These are phyloP conservation scores for Claviceps digitariae DNA, from an alignment of 2,329 filamentous ascomycete species.

Conservation along the genomic window DNA sequence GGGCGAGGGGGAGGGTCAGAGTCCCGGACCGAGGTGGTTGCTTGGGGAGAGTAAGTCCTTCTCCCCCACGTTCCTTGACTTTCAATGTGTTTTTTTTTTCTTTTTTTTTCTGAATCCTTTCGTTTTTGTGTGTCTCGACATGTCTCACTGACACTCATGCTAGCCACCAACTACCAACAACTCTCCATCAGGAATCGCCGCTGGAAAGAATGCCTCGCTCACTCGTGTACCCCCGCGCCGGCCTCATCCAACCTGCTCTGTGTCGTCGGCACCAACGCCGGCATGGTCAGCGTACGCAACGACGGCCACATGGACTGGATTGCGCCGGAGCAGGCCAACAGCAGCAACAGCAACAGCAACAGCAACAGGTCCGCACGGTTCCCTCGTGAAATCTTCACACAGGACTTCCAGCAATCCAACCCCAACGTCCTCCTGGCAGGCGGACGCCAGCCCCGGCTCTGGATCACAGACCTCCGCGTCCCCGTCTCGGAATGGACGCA, in stretches of 20 bases:
- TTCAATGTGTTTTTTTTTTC: neutral
- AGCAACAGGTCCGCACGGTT: conserved; percentile 6
- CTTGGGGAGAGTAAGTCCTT: conserved; percentile 21
- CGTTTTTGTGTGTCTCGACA: too few species aligned
- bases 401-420: conserved; percentile 32
- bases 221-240: conserved; percentile 29
- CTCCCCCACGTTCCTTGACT: neutral
- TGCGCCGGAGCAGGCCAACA: conserved; percentile 9
- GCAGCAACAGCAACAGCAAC: neutral
- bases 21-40: conserved; percentile 23
- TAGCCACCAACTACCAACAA: conserved; percentile 21
- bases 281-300: conserved; percentile 26
- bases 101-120: neutral
- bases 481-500: conserved; percentile 20
- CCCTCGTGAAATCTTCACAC: conserved; percentile 29
- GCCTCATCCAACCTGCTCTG: conserved; percentile 26
- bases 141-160: neutral
- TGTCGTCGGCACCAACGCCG: conserved; percentile 33
- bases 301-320: conserved; percentile 22
- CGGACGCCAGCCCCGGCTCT: conserved; percentile 32
- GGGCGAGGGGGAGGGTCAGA: conserved; percentile 12
- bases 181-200: conserved; percentile 15
- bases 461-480: conserved; percentile 31
- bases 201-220: conserved; percentile 18
- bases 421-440: conserved; percentile 36